A percentile compares a stretch with the other conserved stretches of the same genome.
These are phyloP conservation scores for Polychytrium aggregatum DNA, from an alignment of 192 early-diverging fungal genomes.

Conservation along the genomic window DNA sequence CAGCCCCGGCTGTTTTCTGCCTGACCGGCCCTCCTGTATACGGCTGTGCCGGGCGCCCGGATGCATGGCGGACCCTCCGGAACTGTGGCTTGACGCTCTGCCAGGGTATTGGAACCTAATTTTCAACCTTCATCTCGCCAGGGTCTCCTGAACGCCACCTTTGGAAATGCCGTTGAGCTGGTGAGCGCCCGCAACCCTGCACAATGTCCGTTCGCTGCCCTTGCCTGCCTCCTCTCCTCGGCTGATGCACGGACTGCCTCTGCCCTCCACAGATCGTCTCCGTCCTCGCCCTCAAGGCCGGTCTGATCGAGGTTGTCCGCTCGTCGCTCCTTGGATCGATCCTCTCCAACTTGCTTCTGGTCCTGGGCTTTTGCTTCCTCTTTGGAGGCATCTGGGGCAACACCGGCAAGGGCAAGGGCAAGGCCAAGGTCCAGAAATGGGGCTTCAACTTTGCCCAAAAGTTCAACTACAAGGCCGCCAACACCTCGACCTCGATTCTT, in stretches of 20 bases:
- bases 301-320: conserved; percentile 52
- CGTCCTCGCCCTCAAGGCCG: no score
- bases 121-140: no score
- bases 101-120: no score
- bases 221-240: background rate
- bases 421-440: no score
- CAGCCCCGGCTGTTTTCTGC: no score
- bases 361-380: conserved; percentile 77
- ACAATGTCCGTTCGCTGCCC: no score
- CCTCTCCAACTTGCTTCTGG: conserved; percentile 74
- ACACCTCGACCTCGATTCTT: background rate
- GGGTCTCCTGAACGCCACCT: conserved; percentile 66
- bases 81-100: no score
- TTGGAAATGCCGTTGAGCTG: conserved; percentile 74
- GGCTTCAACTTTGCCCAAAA: conserved; percentile 51
- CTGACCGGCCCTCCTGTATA: no score
- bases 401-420: no score
- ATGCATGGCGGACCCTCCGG: no score
- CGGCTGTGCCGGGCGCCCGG: no score
- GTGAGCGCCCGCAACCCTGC: background rate
- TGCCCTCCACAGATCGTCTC: background rate
- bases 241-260: no score
- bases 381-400: conserved; percentile 61
- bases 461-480: conserved; percentile 5
- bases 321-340: conserved; percentile 80